Percentiles rank a stretch among this genome's conserved stretches.
Conservation (phyloP, 495 filamentous ascomycete species). For the Xylaria curta region DNA sequence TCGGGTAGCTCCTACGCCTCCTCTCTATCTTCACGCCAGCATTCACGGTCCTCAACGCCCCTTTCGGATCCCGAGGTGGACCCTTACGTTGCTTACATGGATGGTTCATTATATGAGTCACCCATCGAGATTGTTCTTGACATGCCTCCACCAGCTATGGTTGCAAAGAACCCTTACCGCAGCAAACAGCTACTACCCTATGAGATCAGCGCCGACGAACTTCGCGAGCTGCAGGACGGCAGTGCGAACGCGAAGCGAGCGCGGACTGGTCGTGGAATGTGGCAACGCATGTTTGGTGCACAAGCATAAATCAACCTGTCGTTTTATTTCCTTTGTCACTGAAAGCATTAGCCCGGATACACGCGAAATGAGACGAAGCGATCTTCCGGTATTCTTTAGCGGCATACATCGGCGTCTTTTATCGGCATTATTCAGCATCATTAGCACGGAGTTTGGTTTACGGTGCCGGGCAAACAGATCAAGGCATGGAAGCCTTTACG, state of each 20-base stretch:
- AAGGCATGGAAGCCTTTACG: constrained; percentile 12
- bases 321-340: constrained; percentile 20
- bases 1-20: constrained; percentile 49
- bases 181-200: constrained; percentile 49
- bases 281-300: constrained; percentile 49
- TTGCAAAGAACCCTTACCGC: constrained; percentile 25
- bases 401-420: constrained; percentile 27
- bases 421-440: constrained; percentile 25
- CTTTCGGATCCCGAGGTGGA: constrained; percentile 42
- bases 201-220: constrained; percentile 54
- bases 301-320: constrained; percentile 18
- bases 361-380: constrained; percentile 23
- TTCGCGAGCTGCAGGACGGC: constrained; percentile 47
- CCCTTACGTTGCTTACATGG: constrained; percentile 40
- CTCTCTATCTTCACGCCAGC: constrained; percentile 40
- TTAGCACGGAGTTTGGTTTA: constrained; percentile 27
- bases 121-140: constrained; percentile 47
- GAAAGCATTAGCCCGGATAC: constrained; percentile 19
- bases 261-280: constrained; percentile 44
- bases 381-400: constrained; percentile 15
- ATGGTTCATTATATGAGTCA: constrained; percentile 48
- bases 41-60: constrained; percentile 54
- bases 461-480: not conserved
- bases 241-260: constrained; percentile 46
- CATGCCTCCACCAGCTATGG: constrained; percentile 34